These are phyloP conservation scores for Phytophthora tubulina DNA, from an alignment of 352 stramenopile species.

Conservation along the genomic window DNA sequence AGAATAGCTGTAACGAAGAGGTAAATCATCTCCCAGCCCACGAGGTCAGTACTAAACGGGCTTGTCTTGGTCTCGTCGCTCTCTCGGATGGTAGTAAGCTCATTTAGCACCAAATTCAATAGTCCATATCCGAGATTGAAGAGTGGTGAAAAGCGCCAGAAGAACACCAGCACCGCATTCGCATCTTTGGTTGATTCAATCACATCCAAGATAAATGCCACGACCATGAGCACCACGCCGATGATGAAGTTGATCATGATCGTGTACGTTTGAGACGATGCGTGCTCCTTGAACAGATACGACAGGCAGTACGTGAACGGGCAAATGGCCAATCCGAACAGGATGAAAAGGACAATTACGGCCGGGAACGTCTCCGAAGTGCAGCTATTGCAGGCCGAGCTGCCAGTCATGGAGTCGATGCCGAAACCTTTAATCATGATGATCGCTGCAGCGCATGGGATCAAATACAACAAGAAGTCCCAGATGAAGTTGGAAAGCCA, in stretches of 20 bases:
- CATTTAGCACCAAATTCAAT: conserved; percentile 50
- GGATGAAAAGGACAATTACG: conserved; percentile 64
- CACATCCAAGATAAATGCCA: conserved; percentile 64
- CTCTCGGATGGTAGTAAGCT: conserved; percentile 39
- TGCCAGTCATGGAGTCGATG: conserved; percentile 59
- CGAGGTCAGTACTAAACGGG: conserved; percentile 66
- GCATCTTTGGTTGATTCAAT: conserved; percentile 55
- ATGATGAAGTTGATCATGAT: conserved; percentile 80
- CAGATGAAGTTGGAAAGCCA: conserved; percentile 97
- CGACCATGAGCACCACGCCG: conserved; percentile 66
- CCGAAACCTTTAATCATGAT: conserved; percentile 60
- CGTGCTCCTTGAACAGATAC: conserved; percentile 72
- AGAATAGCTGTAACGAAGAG: conserved; percentile 46
- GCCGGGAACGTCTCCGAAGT: conserved; percentile 53
- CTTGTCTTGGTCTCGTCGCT: conserved; percentile 50
- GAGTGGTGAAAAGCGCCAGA: conserved; percentile 78
- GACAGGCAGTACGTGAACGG: conserved; percentile 79
- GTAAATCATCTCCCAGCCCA: conserved; percentile 71
- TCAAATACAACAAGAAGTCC: conserved; percentile 93
- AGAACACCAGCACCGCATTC: conserved; percentile 69
- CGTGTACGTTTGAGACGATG: conserved; percentile 75
- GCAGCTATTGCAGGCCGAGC: conserved; percentile 57
- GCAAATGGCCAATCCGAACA: conserved; percentile 70
- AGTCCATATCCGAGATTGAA: conserved; percentile 54
- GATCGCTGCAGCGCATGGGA: conserved; percentile 62